Percentiles rank a stretch among this genome's conserved stretches.
Conservation (phyloP, 2,329 filamentous ascomycete species). For the Keithomyces neogunnii region DNA sequence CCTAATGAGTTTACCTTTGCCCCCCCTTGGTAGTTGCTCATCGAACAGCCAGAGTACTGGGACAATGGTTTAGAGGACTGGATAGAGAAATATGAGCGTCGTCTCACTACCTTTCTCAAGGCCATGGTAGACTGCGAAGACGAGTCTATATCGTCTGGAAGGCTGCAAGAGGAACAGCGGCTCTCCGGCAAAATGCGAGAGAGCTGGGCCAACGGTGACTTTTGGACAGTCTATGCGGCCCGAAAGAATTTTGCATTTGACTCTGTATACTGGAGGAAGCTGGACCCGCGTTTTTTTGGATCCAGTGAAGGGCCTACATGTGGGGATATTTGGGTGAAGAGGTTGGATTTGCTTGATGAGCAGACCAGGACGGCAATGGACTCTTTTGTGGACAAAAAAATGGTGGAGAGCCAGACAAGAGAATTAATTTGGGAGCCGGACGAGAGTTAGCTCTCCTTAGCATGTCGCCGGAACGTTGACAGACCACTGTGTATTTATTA, state of each 20-base stretch:
- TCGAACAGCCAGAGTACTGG: slow-evolving; percentile 18
- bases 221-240: slow-evolving; percentile 4
- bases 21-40: slow-evolving; percentile 30
- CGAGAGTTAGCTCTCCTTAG: neutral
- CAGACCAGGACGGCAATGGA: slow-evolving; percentile 16
- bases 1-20: slow-evolving; percentile 24
- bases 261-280: slow-evolving; percentile 4
- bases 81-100: slow-evolving; percentile 20
- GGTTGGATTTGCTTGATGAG: slow-evolving; percentile 14
- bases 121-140: slow-evolving; percentile 21
- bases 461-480: no score
- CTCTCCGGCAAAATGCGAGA: slow-evolving; percentile 4
- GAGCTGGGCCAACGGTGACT: slow-evolving; percentile 2
- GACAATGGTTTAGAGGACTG: slow-evolving; percentile 13
- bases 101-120: slow-evolving; percentile 23
- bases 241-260: slow-evolving; percentile 5
- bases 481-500: no score
- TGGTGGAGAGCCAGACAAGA: slow-evolving; percentile 6
- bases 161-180: neutral
- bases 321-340: slow-evolving; percentile 10
- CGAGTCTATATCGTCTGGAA: slow-evolving; percentile 4
- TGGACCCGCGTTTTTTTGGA: slow-evolving; percentile 5
- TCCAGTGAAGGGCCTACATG: neutral
- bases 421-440: slow-evolving; percentile 1
- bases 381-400: slow-evolving; percentile 13